Conservation (phyloP, 805 yeast species). For the Blastobotrys parvus region DNA sequence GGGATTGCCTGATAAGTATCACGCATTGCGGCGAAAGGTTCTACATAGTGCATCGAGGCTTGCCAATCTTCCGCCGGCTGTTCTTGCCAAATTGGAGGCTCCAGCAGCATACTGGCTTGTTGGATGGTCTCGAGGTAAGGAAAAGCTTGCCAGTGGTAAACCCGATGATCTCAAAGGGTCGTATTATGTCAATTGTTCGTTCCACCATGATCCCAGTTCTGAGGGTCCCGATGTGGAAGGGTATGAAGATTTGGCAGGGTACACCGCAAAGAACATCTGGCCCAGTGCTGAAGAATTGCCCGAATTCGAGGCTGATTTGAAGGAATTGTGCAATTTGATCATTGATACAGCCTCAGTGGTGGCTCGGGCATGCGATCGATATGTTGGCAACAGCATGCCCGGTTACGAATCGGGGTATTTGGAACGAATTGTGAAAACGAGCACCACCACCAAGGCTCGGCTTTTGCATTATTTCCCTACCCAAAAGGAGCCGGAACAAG, state of each 20-base stretch:
- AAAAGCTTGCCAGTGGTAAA: slow-evolving; percentile 36
- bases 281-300: slow-evolving; percentile 30
- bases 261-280: slow-evolving; percentile 47
- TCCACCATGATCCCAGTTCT: slow-evolving; percentile 34
- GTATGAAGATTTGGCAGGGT: slow-evolving; percentile 32
- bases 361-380: slow-evolving; percentile 47
- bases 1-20: slow-evolving; percentile 34
- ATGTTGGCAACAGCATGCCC: slow-evolving; percentile 24
- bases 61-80: slow-evolving; percentile 32
- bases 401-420: slow-evolving; percentile 33
- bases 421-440: slow-evolving; percentile 37
- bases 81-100: slow-evolving; percentile 35
- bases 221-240: slow-evolving; percentile 37
- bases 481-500: slow-evolving; percentile 5
- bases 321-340: slow-evolving; percentile 35
- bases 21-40: slow-evolving; percentile 35
- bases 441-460: slow-evolving; percentile 51
- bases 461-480: slow-evolving; percentile 46
- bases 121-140: slow-evolving; percentile 58
- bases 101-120: slow-evolving; percentile 45
- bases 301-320: slow-evolving; percentile 19
- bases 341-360: slow-evolving; percentile 41
- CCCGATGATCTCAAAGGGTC: slow-evolving; percentile 50
- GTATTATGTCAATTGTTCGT: slow-evolving; percentile 50
- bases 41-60: slow-evolving; percentile 36